These are phyloP conservation scores for Penicillium sp. DNA, from an alignment of 2,329 filamentous ascomycete species.

Conservation along the genomic window DNA sequence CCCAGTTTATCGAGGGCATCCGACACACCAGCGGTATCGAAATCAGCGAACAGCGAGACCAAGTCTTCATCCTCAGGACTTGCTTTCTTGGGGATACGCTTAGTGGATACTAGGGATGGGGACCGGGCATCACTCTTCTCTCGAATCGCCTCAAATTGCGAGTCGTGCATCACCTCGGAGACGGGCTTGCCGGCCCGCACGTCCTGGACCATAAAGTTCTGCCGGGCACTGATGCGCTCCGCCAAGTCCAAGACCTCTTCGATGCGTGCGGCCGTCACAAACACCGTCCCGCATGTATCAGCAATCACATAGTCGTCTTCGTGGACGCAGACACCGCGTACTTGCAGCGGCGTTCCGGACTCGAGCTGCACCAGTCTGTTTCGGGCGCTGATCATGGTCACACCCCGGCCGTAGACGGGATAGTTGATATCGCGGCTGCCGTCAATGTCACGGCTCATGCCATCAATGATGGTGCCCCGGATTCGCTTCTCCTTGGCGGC, in stretches of 20 bases:
- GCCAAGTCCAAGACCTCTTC: slow-evolving; percentile 22
- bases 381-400: slow-evolving; percentile 40
- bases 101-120: too few relatives aligned
- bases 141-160: slow-evolving; percentile 14
- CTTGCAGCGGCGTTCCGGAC: slow-evolving; percentile 33
- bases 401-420: slow-evolving; percentile 39
- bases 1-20: slow-evolving; percentile 31
- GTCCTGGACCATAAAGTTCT: slow-evolving; percentile 24
- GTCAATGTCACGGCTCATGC: slow-evolving; percentile 40
- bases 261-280: slow-evolving; percentile 21
- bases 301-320: slow-evolving; percentile 30
- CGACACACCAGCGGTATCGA: slow-evolving; percentile 26
- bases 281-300: slow-evolving; percentile 26
- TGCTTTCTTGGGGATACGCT: slow-evolving; percentile 11
- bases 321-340: slow-evolving; percentile 22
- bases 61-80: slow-evolving; percentile 23
- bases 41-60: slow-evolving; percentile 21
- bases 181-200: slow-evolving; percentile 24
- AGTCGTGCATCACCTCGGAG: slow-evolving; percentile 28
- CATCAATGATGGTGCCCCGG: slow-evolving; percentile 39
- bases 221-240: slow-evolving; percentile 22
- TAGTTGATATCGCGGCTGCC: slow-evolving; percentile 39
- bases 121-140: too few relatives aligned
- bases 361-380: slow-evolving; percentile 38
- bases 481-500: slow-evolving; percentile 30